phyloP scores from a whole-genome alignment of 352 stramenopile genomes.

The Phytopythium mirpurense region DNA sequence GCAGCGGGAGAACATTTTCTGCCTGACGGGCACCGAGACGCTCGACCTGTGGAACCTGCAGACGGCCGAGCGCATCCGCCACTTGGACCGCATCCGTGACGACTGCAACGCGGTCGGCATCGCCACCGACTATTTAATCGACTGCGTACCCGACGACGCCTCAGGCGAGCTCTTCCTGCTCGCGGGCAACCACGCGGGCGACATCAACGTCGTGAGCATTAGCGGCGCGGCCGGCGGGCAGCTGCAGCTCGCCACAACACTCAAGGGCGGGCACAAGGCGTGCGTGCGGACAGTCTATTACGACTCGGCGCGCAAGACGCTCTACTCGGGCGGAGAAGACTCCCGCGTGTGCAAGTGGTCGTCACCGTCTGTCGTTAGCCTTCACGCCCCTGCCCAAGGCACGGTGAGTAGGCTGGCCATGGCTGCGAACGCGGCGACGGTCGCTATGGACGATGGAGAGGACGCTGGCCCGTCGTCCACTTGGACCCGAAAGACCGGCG shows the following conservation, averaged over 20 bases:
- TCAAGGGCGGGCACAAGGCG: slow-evolving; percentile 75
- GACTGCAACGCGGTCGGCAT: slow-evolving; percentile 67
- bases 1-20: slow-evolving; percentile 78
- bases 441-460: slow-evolving; percentile 2
- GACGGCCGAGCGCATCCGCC: slow-evolving; percentile 74
- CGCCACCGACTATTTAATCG: slow-evolving; percentile 80
- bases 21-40: slow-evolving; percentile 84
- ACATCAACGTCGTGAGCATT: slow-evolving; percentile 71
- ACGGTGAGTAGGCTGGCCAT: not conserved
- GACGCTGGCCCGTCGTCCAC: slow-evolving; percentile 3
- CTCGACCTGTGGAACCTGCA: slow-evolving; percentile 88
- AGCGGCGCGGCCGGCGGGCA: slow-evolving; percentile 36
- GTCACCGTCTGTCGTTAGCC: slow-evolving; percentile 1
- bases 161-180: slow-evolving; percentile 72
- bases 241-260: slow-evolving; percentile 41
- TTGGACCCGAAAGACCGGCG: slow-evolving; percentile 16
- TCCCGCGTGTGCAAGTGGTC: slow-evolving; percentile 80
- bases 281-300: slow-evolving; percentile 82
- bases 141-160: slow-evolving; percentile 79
- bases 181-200: slow-evolving; percentile 69
- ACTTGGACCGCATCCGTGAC: slow-evolving; percentile 69
- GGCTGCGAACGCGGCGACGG: not conserved
- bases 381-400: not conserved
- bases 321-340: slow-evolving; percentile 87
- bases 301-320: slow-evolving; percentile 30